These are phyloP conservation scores for Hirschfeldia incana DNA, from an alignment of 345 rosid genomes.

Conservation along the genomic window DNA sequence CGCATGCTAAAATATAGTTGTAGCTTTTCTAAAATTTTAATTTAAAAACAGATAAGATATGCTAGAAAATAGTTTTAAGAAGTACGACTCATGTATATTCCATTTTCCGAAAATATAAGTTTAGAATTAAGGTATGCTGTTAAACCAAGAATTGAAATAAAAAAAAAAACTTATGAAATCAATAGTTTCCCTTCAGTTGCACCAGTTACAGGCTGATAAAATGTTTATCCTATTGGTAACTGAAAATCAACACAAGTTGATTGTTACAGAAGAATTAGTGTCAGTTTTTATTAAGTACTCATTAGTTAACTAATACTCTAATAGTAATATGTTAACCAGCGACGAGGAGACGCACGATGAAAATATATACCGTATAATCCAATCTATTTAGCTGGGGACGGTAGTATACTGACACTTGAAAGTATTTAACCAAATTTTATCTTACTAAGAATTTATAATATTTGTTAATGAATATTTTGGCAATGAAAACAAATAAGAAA, in stretches of 20 bases:
- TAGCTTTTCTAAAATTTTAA: neutral
- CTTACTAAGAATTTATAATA: neutral
- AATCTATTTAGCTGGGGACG: neutral
- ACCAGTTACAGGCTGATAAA: neutral
- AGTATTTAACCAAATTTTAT: neutral
- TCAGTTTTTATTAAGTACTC: neutral
- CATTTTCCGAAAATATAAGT: too few relatives aligned
- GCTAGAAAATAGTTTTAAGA: too few relatives aligned
- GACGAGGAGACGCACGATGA: neutral
- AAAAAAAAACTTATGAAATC: neutral
- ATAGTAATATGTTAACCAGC: neutral
- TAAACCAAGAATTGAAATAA: too few relatives aligned
- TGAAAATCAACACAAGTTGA: neutral
- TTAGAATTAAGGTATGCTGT: too few relatives aligned
- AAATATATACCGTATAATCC: neutral
- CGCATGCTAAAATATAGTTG: too few relatives aligned
- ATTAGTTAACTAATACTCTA: neutral
- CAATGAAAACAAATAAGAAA: too few relatives aligned
- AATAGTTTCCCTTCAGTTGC: neutral
- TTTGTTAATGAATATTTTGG: conserved; percentile 7
- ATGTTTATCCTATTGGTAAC: neutral
- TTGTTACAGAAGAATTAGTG: neutral
- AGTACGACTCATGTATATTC: too few relatives aligned
- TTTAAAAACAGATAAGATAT: too few relatives aligned
- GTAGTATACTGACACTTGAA: conserved; percentile 9